Conservation (phyloP, 2,329 filamentous ascomycete genomes). For the Alternaria atra region DNA sequence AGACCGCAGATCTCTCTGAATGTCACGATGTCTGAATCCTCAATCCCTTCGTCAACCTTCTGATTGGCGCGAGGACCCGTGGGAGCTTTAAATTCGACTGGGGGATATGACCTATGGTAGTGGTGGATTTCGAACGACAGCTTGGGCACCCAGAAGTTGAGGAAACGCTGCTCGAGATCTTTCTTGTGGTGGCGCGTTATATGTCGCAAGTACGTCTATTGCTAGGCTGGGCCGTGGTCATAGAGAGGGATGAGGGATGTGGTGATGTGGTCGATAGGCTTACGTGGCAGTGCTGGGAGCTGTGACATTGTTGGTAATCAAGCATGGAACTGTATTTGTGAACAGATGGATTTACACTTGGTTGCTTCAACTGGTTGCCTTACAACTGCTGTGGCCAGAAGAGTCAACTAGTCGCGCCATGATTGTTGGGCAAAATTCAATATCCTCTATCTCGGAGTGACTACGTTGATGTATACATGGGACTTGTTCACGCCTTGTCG, state of each 20-base stretch:
- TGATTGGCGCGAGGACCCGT: no score
- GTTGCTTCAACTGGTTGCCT: neutral
- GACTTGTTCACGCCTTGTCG: neutral
- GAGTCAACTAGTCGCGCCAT: neutral
- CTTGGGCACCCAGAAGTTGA: conserved; percentile 10
- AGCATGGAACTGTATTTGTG: neutral
- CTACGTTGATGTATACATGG: neutral
- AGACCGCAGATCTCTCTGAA: no score
- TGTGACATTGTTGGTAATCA: neutral
- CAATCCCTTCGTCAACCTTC: no score
- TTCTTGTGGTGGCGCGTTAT: conserved; percentile 8
- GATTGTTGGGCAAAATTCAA: neutral
- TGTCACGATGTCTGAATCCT: no score
- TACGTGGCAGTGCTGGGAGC: conserved; percentile 5
- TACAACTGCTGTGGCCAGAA: neutral
- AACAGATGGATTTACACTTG: no score
- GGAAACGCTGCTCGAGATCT: conserved; percentile 11
- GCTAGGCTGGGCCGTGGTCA: conserved; percentile 11
- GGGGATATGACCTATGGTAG: no score
- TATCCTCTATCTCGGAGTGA: neutral
- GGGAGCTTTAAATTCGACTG: no score
- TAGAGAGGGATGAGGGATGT: conserved; percentile 8
- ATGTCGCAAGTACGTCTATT: conserved; percentile 15
- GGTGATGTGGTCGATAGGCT: conserved; percentile 14
- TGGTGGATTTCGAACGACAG: neutral